phyloP scores from a whole-genome alignment of 441 rosid genomes.

The Euphorbia schlechtendalii region DNA sequence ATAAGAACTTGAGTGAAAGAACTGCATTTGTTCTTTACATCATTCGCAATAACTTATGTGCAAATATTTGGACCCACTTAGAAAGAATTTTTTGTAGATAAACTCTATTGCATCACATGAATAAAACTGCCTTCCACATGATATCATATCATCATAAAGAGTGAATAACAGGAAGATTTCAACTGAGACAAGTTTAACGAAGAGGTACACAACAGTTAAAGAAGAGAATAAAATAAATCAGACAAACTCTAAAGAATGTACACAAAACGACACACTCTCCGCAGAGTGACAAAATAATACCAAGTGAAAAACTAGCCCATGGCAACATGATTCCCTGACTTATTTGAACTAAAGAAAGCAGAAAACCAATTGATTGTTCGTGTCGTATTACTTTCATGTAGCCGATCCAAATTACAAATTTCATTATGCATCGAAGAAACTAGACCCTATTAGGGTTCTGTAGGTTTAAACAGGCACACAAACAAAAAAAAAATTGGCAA shows the following conservation, averaged over 20 bases:
- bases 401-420: background rate
- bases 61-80: background rate
- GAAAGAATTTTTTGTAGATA: background rate
- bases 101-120: background rate
- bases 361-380: too few species aligned
- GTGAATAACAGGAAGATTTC: too few species aligned
- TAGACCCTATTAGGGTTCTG: too few species aligned
- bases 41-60: too few species aligned
- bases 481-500: background rate
- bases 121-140: background rate
- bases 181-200: too few species aligned
- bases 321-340: background rate
- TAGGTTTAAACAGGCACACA: background rate
- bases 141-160: background rate
- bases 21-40: background rate
- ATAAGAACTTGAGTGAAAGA: background rate
- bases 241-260: background rate
- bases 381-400: background rate
- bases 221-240: too few species aligned
- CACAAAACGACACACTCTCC: background rate
- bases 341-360: background rate
- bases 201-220: background rate
- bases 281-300: background rate
- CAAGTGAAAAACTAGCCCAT: background rate
- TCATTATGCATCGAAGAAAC: background rate